phyloP scores from a whole-genome alignment of 176 grass and related monocot species.

The Triticum timopheevii region DNA sequence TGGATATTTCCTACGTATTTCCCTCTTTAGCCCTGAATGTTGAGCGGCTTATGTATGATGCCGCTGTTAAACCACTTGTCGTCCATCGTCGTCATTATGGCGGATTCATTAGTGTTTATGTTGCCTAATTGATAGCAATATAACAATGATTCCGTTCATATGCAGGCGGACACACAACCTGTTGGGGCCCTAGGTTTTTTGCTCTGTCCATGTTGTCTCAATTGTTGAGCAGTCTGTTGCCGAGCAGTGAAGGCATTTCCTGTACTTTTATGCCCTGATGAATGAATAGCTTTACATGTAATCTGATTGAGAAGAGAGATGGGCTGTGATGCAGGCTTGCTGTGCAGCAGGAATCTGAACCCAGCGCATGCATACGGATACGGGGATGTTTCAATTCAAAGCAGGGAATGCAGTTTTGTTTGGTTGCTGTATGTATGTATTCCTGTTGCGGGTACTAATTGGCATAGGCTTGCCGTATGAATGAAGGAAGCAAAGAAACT shows the following conservation, averaged over 20 bases:
- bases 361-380: background rate
- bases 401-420: no score
- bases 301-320: background rate
- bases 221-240: background rate
- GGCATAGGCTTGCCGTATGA: no score
- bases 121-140: background rate
- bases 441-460: no score
- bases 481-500: background rate
- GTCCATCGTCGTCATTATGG: background rate
- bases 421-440: no score
- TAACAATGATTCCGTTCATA: background rate
- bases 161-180: background rate
- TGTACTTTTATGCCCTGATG: background rate
- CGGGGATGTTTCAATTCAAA: background rate
- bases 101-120: background rate
- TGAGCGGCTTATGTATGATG: background rate
- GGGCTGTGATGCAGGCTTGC: background rate
- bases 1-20: background rate
- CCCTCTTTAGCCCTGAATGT: background rate
- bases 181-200: background rate
- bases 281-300: no score
- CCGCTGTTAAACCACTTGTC: background rate
- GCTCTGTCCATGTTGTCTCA: background rate
- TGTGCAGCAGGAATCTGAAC: background rate
- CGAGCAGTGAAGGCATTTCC: background rate